Evolutionary conservation across 495 filamentous ascomycete species (phyloP).

Genomic region (Cenococcum geophilum): DNA sequence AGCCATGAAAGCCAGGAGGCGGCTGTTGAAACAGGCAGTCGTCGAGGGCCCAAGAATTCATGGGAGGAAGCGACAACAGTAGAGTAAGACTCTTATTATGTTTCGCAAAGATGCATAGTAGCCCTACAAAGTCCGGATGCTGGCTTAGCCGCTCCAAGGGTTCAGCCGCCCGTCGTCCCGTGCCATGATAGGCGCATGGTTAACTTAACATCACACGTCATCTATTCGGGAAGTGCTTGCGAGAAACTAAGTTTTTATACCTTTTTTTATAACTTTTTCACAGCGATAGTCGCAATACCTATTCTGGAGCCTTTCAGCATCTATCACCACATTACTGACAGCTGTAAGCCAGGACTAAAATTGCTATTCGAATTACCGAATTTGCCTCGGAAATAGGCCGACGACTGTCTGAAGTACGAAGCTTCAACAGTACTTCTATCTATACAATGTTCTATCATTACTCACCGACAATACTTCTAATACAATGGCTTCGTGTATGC

Average conservation of each 20-base stretch:
- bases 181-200: background rate
- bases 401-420: too few species aligned
- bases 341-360: too few species aligned
- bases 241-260: background rate
- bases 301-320: too few species aligned
- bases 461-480: too few species aligned
- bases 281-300: too few species aligned
- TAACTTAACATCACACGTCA: background rate
- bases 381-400: too few species aligned
- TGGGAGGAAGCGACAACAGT: background rate
- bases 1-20: constrained; percentile 6
- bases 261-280: too few species aligned
- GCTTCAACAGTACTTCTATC: too few species aligned
- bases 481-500: too few species aligned
- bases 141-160: background rate
- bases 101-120: background rate
- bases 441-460: too few species aligned
- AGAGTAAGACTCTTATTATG: background rate
- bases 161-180: background rate
- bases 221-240: background rate
- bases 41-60: background rate
- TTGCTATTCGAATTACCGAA: too few species aligned
- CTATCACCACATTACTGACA: too few species aligned
- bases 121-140: background rate
- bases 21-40: background rate